A percentile compares a stretch with the other conserved stretches of the same genome.
Conservation (phyloP, 805 yeast genomes). For the Dipodascus geniculatus region DNA sequence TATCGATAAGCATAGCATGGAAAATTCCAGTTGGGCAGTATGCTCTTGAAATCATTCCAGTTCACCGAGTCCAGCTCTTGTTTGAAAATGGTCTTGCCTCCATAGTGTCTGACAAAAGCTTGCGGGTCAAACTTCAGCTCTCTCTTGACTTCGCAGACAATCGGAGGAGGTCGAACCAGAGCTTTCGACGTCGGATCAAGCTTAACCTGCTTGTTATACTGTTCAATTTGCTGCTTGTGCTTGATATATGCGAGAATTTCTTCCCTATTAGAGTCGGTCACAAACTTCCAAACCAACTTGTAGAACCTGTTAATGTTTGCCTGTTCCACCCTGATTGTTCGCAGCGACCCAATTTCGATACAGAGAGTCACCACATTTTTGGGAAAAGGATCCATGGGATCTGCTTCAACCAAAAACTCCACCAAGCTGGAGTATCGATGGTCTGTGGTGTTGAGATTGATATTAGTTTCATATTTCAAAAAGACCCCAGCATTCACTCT, state of each 20-base stretch:
- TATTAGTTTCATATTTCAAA: neutral
- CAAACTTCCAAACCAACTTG: neutral
- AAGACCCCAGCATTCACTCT: neutral
- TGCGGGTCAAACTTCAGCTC: neutral
- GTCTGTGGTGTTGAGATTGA: neutral
- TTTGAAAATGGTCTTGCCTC: neutral
- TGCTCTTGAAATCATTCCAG: neutral
- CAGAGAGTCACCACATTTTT: neutral
- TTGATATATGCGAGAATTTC: neutral
- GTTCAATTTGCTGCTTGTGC: neutral
- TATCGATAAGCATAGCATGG: neutral
- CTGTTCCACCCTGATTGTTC: neutral
- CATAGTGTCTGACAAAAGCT: neutral
- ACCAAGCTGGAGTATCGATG: neutral
- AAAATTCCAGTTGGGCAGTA: neutral
- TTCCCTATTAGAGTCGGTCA: neutral
- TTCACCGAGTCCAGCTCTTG: neutral
- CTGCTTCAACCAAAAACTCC: neutral
- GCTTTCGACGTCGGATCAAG: neutral
- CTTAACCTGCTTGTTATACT: neutral
- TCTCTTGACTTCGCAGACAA: neutral
- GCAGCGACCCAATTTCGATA: neutral
- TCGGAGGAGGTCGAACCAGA: neutral
- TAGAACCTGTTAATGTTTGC: neutral
- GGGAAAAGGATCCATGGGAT: neutral